Evolutionary conservation across 2,329 filamentous ascomycete genomes (phyloP).

Genomic region (Exserohilum rostratum): DNA sequence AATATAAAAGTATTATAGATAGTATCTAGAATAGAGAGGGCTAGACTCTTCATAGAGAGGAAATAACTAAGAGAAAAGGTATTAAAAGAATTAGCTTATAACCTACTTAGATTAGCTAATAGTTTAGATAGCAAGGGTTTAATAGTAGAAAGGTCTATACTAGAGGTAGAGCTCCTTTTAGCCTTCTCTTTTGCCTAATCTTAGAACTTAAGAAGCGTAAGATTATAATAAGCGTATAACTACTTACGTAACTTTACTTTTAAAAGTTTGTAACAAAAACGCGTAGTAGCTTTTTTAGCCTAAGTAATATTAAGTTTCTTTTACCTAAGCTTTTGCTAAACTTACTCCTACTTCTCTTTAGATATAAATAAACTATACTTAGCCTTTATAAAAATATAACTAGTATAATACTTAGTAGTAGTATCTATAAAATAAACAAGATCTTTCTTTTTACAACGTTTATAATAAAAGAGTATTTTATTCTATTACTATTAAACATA

Average conservation of each 20-base stretch:
- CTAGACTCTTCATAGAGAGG: neutral
- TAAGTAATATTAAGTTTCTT: neutral
- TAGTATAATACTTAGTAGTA: neutral
- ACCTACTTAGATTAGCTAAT: neutral
- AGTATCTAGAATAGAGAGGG: neutral
- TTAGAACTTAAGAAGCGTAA: neutral
- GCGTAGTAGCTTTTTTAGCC: neutral
- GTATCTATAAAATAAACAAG: neutral
- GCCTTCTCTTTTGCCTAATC: neutral
- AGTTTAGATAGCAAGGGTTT: neutral
- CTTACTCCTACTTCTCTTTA: neutral
- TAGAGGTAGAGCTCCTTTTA: neutral
- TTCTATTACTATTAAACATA: neutral
- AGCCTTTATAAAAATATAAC: neutral
- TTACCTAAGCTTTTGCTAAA: neutral
- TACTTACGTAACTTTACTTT: neutral
- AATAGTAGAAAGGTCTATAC: neutral
- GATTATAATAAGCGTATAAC: neutral
- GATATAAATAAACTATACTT: neutral
- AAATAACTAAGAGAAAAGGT: neutral
- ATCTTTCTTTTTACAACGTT: neutral
- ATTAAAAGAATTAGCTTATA: neutral
- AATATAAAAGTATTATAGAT: neutral
- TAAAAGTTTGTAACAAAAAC: too few relatives aligned
- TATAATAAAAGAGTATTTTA: neutral